Evolutionary conservation across 1,139 yeast species (phyloP).

Genomic region (Hemisphaericaspora lyxosophila): DNA sequence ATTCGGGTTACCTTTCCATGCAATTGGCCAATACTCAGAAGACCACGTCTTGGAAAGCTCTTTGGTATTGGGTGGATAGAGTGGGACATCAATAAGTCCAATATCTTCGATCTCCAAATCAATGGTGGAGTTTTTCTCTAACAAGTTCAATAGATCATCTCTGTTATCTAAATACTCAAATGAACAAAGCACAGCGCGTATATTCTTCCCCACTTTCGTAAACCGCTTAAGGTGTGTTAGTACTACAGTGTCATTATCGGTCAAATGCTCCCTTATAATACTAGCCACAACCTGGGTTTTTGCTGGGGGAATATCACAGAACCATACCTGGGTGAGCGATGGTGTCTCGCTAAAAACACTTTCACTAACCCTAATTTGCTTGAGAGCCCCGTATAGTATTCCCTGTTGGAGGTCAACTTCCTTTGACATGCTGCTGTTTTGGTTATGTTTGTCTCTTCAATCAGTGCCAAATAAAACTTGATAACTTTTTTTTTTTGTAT

Average conservation of each 20-base stretch:
- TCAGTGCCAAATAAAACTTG: no score
- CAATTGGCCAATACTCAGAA: constrained; percentile 71
- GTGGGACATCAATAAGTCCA: constrained; percentile 30
- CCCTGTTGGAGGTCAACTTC: constrained; percentile 49
- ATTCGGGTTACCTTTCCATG: constrained; percentile 92
- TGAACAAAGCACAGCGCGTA: constrained; percentile 33
- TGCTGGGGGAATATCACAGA: constrained; percentile 35
- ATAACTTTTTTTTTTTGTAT: constrained; percentile 1
- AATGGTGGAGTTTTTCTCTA: constrained; percentile 16
- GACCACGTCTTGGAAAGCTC: constrained; percentile 69
- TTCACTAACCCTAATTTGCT: constrained; percentile 43
- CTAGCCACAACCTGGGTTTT: constrained; percentile 29
- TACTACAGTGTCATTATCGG: constrained; percentile 26
- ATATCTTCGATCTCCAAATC: constrained; percentile 14
- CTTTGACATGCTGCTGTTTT: constrained; percentile 6
- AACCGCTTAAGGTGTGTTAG: constrained; percentile 38
- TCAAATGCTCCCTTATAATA: constrained; percentile 27
- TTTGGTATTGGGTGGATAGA: constrained; percentile 50
- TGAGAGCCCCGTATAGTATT: constrained; percentile 45
- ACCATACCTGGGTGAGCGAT: constrained; percentile 55
- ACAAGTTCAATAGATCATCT: constrained; percentile 15
- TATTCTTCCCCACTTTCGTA: constrained; percentile 18
- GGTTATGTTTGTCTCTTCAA: no score
- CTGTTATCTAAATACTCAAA: constrained; percentile 16
- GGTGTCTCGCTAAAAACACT: constrained; percentile 22